Percentiles rank a stretch among this genome's conserved stretches.
Conservation (phyloP, 306 rosid species). For the Herpetospermum pedunculosum region DNA sequence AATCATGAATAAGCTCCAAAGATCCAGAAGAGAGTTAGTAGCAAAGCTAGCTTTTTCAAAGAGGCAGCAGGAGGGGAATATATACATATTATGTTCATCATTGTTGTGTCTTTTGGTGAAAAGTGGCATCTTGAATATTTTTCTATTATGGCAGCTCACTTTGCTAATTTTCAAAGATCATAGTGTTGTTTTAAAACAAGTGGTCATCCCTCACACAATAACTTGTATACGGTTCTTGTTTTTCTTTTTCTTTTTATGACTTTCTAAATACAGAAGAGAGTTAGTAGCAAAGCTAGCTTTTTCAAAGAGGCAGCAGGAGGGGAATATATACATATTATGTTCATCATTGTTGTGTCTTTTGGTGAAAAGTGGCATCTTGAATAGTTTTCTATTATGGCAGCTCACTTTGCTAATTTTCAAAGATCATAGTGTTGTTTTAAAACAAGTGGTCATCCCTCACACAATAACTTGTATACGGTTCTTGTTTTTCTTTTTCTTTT, state of each 20-base stretch:
- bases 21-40: neutral
- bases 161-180: neutral
- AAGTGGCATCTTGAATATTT: neutral
- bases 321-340: neutral
- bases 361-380: neutral
- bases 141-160: neutral
- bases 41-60: neutral
- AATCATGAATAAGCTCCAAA: neutral
- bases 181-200: too few species aligned
- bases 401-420: neutral
- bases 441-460: neutral
- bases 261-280: neutral
- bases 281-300: neutral
- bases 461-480: neutral
- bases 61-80: neutral
- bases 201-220: too few species aligned
- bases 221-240: too few species aligned
- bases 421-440: too few species aligned
- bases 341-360: neutral
- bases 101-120: neutral
- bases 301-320: neutral
- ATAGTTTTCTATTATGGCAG: neutral
- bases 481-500: neutral
- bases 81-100: neutral
- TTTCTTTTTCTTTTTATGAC: too few species aligned